Conservation (phyloP, 345 rosid genomes). For the Eutrema japonicum region DNA sequence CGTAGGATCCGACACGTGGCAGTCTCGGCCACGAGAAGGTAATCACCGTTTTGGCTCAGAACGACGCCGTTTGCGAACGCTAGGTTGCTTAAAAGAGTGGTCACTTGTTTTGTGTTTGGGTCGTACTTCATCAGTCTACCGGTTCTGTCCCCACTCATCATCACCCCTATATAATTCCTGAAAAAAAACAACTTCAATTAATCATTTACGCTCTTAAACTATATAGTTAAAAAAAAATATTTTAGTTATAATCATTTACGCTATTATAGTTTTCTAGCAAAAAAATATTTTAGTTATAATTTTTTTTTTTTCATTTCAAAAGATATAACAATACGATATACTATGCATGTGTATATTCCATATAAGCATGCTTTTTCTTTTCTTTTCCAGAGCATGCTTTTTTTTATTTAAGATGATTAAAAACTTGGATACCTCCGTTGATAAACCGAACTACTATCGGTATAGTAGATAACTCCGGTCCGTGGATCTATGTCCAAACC, state of each 20-base stretch:
- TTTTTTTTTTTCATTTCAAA: background rate
- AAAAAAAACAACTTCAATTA: background rate
- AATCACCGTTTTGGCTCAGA: conserved; percentile 49
- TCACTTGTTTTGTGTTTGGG: conserved; percentile 48
- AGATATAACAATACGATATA: no score
- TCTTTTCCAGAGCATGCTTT: background rate
- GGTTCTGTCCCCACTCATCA: conserved; percentile 59
- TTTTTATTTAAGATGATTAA: background rate
- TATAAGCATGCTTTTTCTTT: background rate
- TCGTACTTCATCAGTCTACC: conserved; percentile 76
- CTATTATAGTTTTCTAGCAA: no score
- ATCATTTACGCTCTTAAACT: background rate
- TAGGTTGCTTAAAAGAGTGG: conserved; percentile 48
- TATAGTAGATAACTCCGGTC: conserved; percentile 66
- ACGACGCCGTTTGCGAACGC: conserved; percentile 69
- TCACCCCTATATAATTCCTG: conserved; percentile 54
- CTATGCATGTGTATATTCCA: background rate
- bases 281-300: no score
- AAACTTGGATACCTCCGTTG: conserved; percentile 58
- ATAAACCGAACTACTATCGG: conserved; percentile 68
- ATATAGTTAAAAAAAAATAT: background rate
- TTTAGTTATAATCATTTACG: background rate
- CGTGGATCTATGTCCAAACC: conserved; percentile 59
- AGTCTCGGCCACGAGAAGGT: conserved; percentile 60
- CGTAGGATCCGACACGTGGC: conserved; percentile 48